Evolutionary conservation across 83 land plant species (phyloP), one percentile per base, ranked within the genome.

Genomic region (Isoetes engelmannii): DNA sequence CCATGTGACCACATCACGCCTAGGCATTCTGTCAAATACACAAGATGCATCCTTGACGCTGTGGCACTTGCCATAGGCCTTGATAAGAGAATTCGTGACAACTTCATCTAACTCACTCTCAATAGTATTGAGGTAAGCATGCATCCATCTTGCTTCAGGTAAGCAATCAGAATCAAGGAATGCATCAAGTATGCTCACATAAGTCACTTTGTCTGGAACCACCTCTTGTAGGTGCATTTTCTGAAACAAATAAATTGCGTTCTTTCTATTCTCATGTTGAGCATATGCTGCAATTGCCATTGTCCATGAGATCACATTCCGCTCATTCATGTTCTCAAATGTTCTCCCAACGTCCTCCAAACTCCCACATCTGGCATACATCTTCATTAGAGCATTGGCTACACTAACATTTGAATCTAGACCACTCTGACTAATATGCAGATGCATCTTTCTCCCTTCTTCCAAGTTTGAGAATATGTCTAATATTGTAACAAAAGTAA

Each of bases 61-160:
- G 20, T 63, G 64, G 57, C 72, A 70, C 47, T 70, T 70, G 54
- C 47, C 65, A 58, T 70, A 70, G 64, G 48, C 61, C 13, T 70
- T n/a, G 17, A 70, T 55, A 5, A 69, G 63, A n/a, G 62, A 28
- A 9, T 41, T 69, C 47, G 42, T 43, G 41, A 56, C 61, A 28
- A 15, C n/a, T 21, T 44, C 41, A 69, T 69, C 63, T 54, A 21
- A 37, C n/a, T 45, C 18, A 7, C 48, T 6, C 48, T 18, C 49
- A 65, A 46, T 45, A 37, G 42, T 21, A 10, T 41, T 7, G 48
- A 47, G 15, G 18, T 21, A 45, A 17, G 44, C 47, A n/a, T 10
- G 68, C 54, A 44, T 42, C 9, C 42, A 41, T 51, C 21, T 65
- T 4, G 10, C 54, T 13, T 65, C 13, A 44, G 28, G 6, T 6